phyloP scores from a whole-genome alignment of 2,329 filamentous ascomycete genomes.

The Pseudogymnoascus verrucosus region DNA sequence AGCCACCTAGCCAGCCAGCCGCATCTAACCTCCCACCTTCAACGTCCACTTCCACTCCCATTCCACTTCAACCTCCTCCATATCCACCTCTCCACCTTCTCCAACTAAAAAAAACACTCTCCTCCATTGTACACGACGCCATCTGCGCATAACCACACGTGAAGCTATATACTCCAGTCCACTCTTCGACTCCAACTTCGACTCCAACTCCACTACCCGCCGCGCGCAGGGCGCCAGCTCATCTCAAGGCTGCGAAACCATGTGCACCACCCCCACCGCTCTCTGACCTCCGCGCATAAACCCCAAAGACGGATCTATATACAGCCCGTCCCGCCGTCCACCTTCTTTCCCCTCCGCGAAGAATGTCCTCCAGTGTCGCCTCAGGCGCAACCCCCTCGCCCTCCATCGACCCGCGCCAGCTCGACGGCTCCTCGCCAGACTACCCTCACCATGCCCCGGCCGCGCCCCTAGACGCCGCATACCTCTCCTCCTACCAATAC shows the following conservation, averaged over 20 bases:
- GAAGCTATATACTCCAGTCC: background rate
- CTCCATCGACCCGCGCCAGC: background rate
- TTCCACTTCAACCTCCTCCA: background rate
- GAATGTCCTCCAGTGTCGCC: background rate
- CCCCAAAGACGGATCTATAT: background rate
- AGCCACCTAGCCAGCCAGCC: background rate
- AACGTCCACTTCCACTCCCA: background rate
- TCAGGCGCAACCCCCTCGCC: background rate
- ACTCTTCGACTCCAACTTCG: background rate
- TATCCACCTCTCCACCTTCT: background rate
- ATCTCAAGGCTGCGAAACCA: background rate
- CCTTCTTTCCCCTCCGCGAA: background rate
- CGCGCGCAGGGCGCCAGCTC: background rate
- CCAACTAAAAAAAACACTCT: background rate
- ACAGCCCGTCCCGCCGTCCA: background rate
- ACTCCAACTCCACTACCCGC: background rate
- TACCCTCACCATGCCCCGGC: background rate
- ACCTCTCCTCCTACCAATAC: conserved; percentile 12
- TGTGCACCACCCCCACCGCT: background rate
- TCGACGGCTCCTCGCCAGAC: background rate
- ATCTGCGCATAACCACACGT: background rate
- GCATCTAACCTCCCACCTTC: background rate
- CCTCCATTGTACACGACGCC: background rate
- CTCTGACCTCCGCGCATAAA: background rate
- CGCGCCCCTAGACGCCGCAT: background rate